Evolutionary conservation across 345 rosid species (phyloP), one percentile per base, ranked within the genome.

Genomic region (Durio zibethinus): DNA sequence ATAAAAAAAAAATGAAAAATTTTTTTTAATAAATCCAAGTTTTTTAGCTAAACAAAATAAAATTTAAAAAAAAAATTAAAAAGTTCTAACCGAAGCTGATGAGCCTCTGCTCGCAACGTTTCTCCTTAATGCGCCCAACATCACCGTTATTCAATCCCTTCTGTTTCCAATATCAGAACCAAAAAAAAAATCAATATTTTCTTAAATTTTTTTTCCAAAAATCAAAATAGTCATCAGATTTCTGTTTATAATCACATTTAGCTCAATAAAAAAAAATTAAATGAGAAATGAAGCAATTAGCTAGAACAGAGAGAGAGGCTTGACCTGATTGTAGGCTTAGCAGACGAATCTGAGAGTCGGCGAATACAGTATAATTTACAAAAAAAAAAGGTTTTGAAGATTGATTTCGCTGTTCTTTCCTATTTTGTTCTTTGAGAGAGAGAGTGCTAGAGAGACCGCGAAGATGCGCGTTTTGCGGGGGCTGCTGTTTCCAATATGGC

Each of bases 81-180:
- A 50, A 82, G 63, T 25, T 75, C 83, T 81, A 74, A 88, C 89
- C 84, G 76, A 82, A 74, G 81, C 78, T 76, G 85, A 81, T 45
- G 85, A 85, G 85, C 89, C 78, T 79, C 89, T 83, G 78, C 43
- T 61, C 18, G 79, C 68, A 56, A 83, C 88, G 74, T 83, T 82
- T 79, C 87, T 80, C 59, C 84, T 63, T 42, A 84, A 66, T 75
- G 86, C 84, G 52, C 88, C 85, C 78, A 85, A 72, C 90, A 86
- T 88, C 83, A 74, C 82, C 73, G 83, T 27, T 68, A 27, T 61
- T 42, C 47, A 56, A 45, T 18, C 72, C 59, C 31, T 50, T 53
- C 59, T n/a, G 10, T 8, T 31, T 45, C 60, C 31, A 38, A 63
- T 35, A 76, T 14, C 74, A 69, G 23, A 71, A 71, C 14, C 21